A percentile compares a stretch with the other conserved stretches of the same genome.
These are phyloP conservation scores for Exobasidium cylindrosporum DNA, from an alignment of 1,284 basidiomycete genomes.

Conservation along the genomic window DNA sequence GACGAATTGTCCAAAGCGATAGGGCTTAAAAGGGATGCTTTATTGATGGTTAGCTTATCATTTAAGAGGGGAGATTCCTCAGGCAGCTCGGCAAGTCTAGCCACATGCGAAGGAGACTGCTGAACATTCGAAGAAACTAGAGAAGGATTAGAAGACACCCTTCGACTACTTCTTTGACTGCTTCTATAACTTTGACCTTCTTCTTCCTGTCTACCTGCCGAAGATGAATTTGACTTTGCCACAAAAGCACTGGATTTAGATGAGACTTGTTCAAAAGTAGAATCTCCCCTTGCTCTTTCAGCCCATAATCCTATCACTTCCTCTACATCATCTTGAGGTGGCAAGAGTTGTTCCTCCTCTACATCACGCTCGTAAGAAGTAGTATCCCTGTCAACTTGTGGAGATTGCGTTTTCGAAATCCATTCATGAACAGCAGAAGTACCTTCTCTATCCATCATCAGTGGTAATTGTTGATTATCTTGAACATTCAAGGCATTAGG, in stretches of 20 bases:
- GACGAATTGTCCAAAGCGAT: slow-evolving; percentile 30
- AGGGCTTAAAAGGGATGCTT: slow-evolving; percentile 34
- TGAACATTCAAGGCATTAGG: slow-evolving; percentile 11
- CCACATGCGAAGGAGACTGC: slow-evolving; percentile 19
- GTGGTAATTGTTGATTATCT: neutral
- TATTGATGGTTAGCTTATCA: neutral
- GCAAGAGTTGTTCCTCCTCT: slow-evolving; percentile 14
- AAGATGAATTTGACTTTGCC: neutral
- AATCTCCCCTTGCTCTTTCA: neutral
- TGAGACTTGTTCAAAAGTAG: slow-evolving; percentile 7
- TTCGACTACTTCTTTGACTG: neutral
- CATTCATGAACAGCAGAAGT: slow-evolving; percentile 14
- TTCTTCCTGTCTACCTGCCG: neutral
- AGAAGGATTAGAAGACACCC: neutral
- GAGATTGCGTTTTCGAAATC: slow-evolving; percentile 16
- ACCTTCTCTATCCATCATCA: neutral
- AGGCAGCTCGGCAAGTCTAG: slow-evolving; percentile 14
- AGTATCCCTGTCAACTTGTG: slow-evolving; percentile 13
- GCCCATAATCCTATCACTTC: slow-evolving; percentile 25
- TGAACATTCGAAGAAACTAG: neutral
- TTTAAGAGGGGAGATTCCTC: neutral
- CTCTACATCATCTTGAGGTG: slow-evolving; percentile 22
- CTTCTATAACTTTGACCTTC: neutral
- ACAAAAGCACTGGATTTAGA: neutral
- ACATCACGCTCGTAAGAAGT: slow-evolving; percentile 17